Percentiles rank a stretch among this genome's conserved stretches.
Evolutionary conservation across 345 rosid genomes (phyloP).

Genomic region (Citrus unshiu): DNA sequence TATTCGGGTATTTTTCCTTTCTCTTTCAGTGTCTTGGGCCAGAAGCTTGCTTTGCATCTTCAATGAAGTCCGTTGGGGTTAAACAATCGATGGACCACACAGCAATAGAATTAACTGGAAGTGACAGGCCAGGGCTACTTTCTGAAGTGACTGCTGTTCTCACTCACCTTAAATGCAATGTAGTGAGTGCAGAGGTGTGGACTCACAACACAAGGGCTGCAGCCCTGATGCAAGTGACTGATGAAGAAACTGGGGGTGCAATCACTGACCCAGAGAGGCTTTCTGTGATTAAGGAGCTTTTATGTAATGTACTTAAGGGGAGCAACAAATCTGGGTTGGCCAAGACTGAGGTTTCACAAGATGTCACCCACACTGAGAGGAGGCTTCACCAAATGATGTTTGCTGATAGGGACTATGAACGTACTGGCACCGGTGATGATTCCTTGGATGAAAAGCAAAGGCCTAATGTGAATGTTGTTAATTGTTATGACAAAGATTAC

Average conservation of each 20-base stretch:
- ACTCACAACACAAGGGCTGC: slow-evolving; percentile 92
- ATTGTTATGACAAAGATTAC: slow-evolving; percentile 82
- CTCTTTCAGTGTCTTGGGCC: slow-evolving; percentile 67
- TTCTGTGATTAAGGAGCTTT: slow-evolving; percentile 59
- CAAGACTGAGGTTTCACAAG: slow-evolving; percentile 64
- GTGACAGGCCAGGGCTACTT: slow-evolving; percentile 86
- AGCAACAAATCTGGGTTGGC: slow-evolving; percentile 65
- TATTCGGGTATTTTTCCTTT: slow-evolving; percentile 15
- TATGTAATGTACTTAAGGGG: slow-evolving; percentile 73
- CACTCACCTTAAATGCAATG: slow-evolving; percentile 75
- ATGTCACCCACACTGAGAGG: slow-evolving; percentile 66
- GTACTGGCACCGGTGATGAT: slow-evolving; percentile 36
- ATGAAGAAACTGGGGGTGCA: slow-evolving; percentile 61
- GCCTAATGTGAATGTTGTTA: slow-evolving; percentile 74
- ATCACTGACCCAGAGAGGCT: slow-evolving; percentile 63
- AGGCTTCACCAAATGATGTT: slow-evolving; percentile 99
- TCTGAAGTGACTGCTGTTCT: slow-evolving; percentile 91
- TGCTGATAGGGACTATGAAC: slow-evolving; percentile 91
- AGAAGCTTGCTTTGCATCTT: slow-evolving; percentile 66
- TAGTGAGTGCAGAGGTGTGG: slow-evolving; percentile 87
- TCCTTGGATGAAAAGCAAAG: slow-evolving; percentile 52
- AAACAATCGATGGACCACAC: slow-evolving; percentile 69
- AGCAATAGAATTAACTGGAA: slow-evolving; percentile 76
- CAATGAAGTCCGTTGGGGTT: slow-evolving; percentile 69
- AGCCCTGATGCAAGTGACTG: slow-evolving; percentile 85